Evolutionary conservation across 1,284 basidiomycete species (phyloP), one percentile per base, ranked within the genome.

Genomic region (Marasmius sp.): DNA sequence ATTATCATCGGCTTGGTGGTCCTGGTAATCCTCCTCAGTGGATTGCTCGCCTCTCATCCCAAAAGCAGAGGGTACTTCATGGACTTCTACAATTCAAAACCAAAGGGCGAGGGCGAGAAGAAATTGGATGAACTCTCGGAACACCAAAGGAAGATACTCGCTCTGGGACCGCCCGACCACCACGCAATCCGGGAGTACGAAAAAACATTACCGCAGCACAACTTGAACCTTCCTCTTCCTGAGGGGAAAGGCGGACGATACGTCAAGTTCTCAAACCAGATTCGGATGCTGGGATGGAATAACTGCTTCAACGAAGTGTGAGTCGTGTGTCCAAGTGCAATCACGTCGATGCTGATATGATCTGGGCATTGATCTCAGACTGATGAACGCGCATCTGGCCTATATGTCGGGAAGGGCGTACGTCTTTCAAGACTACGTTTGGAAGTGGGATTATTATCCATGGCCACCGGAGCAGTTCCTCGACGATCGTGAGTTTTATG

Each of bases 361-460:
- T 51, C 8, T 36, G 9, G 18, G 3, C 12, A 7, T n/a, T 27
- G 41, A 47, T 41, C 36, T 7, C 56, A 80, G 78, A 16, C 65
- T 80, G 14, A 76, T 81, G 75, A 78, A 80, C 61, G 73, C 77
- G 1, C 75, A 77, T 66, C 74, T 83, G 18, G 79, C 81, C 0
- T 79, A 81, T 65, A 74, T 74, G 39, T 74, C 80, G 0, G 74
- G 75, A 14, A 77, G 81, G 39, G 75, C 78, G 8, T 82, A 81
- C 62, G 80, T 81, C 11, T 82, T 82, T 66, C 72, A 76, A 57
- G 73, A 75, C 55, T 76, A 76, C 63, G 61, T 72, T 36, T 78
- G 80, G 78, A 74, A 78, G 60, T 57, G 68, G 48, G 71, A 75
- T 14, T 73, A 78, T 61, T 77, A 75, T 57, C 71, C 70, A 0